Percentiles rank a stretch among this genome's conserved stretches.
Evolutionary conservation across 495 filamentous ascomycete genomes (phyloP).

Genomic region (Daldinia grandis): DNA sequence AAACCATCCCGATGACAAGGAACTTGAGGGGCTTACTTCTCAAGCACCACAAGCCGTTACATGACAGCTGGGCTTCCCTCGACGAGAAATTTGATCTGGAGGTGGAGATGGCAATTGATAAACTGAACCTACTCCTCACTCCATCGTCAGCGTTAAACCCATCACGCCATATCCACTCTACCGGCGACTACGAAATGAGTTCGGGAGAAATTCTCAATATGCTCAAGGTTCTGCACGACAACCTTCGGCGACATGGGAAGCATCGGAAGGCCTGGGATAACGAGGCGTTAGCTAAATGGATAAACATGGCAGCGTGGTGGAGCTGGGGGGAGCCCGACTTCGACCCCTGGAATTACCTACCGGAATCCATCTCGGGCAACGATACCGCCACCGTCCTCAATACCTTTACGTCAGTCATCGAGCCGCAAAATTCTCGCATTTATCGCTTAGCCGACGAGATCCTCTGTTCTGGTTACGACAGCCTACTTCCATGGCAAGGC

Average conservation of each 20-base stretch:
- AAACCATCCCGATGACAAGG: background rate
- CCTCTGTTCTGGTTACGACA: background rate
- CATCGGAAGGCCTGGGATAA: background rate
- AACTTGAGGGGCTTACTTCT: background rate
- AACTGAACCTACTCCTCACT: background rate
- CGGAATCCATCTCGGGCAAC: background rate
- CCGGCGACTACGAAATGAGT: background rate
- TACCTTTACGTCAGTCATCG: background rate
- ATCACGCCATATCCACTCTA: background rate
- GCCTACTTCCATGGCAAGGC: slow-evolving; percentile 1
- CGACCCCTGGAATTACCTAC: background rate
- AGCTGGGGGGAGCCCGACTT: slow-evolving; percentile 3
- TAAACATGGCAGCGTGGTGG: slow-evolving; percentile 10
- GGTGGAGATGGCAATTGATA: background rate
- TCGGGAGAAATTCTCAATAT: background rate
- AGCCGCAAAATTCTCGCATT: background rate
- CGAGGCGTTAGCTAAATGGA: slow-evolving; percentile 2
- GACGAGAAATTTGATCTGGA: background rate
- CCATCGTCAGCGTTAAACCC: background rate
- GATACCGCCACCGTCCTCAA: background rate
- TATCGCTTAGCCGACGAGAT: background rate
- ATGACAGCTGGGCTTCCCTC: background rate
- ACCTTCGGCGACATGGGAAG: background rate
- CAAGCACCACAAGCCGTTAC: background rate
- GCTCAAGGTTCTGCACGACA: background rate